phyloP scores from a whole-genome alignment of 345 rosid genomes.

The Noccaea bulbosa region DNA sequence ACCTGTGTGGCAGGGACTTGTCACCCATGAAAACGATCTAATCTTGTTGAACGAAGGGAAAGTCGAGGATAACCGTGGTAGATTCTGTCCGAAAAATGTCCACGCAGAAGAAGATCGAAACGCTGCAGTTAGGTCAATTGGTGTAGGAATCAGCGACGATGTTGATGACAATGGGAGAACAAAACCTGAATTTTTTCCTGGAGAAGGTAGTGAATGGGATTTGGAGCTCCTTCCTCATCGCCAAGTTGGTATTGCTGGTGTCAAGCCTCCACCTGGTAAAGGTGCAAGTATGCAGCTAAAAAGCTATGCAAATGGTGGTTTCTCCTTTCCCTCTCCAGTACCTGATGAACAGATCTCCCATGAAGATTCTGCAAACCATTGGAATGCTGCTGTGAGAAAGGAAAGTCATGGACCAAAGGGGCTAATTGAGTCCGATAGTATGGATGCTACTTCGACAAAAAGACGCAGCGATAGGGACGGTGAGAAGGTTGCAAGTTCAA shows the following conservation, averaged over 20 bases:
- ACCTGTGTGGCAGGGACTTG: slow-evolving; percentile 97
- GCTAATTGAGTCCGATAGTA: slow-evolving; percentile 7
- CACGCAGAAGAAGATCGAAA: slow-evolving; percentile 78
- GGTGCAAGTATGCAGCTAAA: slow-evolving; percentile 48
- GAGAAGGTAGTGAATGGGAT: slow-evolving; percentile 91
- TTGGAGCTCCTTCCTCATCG: slow-evolving; percentile 66
- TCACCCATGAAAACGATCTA: slow-evolving; percentile 76
- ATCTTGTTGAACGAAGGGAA: slow-evolving; percentile 63
- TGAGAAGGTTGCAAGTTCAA: slow-evolving; percentile 36
- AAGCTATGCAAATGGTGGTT: slow-evolving; percentile 61
- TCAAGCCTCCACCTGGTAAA: slow-evolving; percentile 46
- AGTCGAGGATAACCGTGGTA: slow-evolving; percentile 51
- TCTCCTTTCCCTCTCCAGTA: slow-evolving; percentile 74
- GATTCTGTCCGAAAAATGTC: slow-evolving; percentile 59
- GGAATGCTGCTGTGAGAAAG: slow-evolving; percentile 50
- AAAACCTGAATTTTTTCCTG: slow-evolving; percentile 70
- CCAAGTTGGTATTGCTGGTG: slow-evolving; percentile 54
- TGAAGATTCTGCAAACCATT: slow-evolving; percentile 58
- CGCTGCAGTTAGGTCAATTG: slow-evolving; percentile 93
- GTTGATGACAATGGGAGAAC: slow-evolving; percentile 84
- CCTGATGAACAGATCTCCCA: slow-evolving; percentile 56
- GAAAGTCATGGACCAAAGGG: slow-evolving; percentile 51
- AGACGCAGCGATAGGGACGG: not conserved
- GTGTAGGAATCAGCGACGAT: slow-evolving; percentile 91
- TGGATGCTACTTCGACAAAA: slow-evolving; percentile 22